A percentile compares a stretch with the other conserved stretches of the same genome.
These are phyloP conservation scores for Dalechampia spathulata DNA, from an alignment of 441 rosid species.

Conservation along the genomic window DNA sequence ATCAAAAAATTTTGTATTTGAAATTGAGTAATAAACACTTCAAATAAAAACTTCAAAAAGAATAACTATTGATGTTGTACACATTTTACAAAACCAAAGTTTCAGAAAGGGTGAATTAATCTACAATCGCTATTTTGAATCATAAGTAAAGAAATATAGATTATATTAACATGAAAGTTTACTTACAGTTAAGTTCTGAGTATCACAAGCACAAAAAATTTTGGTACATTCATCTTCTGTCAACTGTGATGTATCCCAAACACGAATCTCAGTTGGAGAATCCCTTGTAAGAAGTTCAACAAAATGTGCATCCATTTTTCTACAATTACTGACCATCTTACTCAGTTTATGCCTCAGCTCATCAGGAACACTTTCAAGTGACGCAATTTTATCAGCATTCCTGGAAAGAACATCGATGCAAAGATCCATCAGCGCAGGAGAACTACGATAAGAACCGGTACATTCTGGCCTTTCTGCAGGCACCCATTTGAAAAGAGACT, in stretches of 20 bases:
- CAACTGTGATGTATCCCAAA: constrained; percentile 21
- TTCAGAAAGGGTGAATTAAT: not conserved
- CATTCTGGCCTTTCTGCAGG: constrained; percentile 2
- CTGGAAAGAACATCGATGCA: constrained; percentile 25
- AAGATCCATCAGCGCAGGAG: constrained; percentile 29
- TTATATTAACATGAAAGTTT: not conserved
- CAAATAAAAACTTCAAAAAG: not conserved
- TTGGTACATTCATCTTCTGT: constrained; percentile 24
- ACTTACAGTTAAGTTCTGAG: constrained; percentile 27
- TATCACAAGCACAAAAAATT: constrained; percentile 27
- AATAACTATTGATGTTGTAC: too few species aligned
- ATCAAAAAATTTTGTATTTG: not conserved
- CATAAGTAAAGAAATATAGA: too few species aligned
- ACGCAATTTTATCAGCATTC: constrained; percentile 26
- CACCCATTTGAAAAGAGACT: constrained; percentile 21
- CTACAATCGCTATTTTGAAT: not conserved
- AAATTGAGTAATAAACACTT: not conserved
- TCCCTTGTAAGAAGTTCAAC: constrained; percentile 29
- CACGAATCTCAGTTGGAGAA: constrained; percentile 30
- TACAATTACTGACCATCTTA: constrained; percentile 13
- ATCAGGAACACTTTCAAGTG: constrained; percentile 36
- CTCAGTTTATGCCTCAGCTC: constrained; percentile 28
- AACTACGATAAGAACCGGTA: not conserved
- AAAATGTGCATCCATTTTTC: constrained; percentile 24
- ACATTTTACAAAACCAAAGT: too few species aligned